A percentile compares a stretch with the other conserved stretches of the same genome.
phyloP scores from a whole-genome alignment of 2,329 filamentous ascomycete species.

The Daldinia sp. region DNA sequence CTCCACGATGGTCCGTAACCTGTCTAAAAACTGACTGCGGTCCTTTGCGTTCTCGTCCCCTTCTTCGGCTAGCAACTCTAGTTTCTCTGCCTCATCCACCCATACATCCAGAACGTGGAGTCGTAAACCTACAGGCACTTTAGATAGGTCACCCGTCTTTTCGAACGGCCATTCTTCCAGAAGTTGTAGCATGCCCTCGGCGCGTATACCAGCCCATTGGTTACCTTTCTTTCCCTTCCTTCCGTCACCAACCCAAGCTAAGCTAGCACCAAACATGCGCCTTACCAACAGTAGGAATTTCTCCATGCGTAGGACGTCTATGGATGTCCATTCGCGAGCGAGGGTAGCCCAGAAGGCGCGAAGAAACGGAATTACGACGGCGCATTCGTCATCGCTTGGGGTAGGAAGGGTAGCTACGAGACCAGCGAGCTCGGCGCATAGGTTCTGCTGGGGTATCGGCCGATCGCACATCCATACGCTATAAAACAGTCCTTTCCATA shows the following conservation, averaged over 20 bases:
- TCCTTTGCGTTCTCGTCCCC: constrained; percentile 51
- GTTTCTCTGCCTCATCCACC: constrained; percentile 87
- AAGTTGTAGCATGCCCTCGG: constrained; percentile 56
- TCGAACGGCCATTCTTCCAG: constrained; percentile 60
- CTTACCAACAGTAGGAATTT: constrained; percentile 92
- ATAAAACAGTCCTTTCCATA: constrained; percentile 97
- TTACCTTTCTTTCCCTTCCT: constrained; percentile 51
- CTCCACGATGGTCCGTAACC: constrained; percentile 67
- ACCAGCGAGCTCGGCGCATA: constrained; percentile 80
- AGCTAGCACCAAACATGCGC: constrained; percentile 79
- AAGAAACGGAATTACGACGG: constrained; percentile 62
- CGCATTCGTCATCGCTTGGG: constrained; percentile 39
- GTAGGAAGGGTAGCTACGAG: constrained; percentile 72
- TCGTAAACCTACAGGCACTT: constrained; percentile 83
- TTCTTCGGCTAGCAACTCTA: constrained; percentile 63
- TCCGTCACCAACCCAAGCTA: constrained; percentile 60
- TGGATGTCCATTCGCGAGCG: constrained; percentile 74
- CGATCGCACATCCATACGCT: constrained; percentile 95
- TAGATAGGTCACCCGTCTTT: constrained; percentile 57
- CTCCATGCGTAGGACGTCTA: constrained; percentile 84
- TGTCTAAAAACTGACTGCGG: constrained; percentile 62
- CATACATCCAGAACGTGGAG: constrained; percentile 92
- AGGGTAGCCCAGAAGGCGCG: constrained; percentile 79
- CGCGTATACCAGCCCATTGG: constrained; percentile 37
- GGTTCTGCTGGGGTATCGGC: constrained; percentile 84